Conservation (phyloP, 306 rosid genomes). For the Quercus mongolica region DNA sequence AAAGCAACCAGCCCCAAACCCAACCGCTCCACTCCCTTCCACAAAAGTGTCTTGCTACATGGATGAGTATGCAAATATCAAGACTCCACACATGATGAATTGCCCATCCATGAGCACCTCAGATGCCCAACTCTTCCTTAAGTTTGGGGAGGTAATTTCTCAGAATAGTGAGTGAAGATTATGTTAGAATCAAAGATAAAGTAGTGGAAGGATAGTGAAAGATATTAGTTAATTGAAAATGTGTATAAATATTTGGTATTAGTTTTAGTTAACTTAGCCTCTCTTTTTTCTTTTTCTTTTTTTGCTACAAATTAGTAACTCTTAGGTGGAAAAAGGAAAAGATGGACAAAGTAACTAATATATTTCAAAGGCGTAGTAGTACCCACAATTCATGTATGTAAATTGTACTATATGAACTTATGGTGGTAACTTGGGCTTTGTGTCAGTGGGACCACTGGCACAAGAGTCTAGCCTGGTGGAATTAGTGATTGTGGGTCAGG, state of each 20-base stretch:
- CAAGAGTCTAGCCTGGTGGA: neutral
- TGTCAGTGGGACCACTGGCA: constrained; percentile 14
- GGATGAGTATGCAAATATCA: constrained; percentile 83
- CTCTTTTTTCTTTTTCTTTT: too few relatives aligned
- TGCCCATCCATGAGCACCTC: constrained; percentile 90
- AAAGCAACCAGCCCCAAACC: constrained; percentile 27
- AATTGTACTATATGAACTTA: neutral
- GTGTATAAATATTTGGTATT: constrained; percentile 35
- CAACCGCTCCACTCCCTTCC: constrained; percentile 34
- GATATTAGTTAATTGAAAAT: constrained; percentile 15
- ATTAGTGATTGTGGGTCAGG: neutral
- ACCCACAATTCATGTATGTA: neutral
- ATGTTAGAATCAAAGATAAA: neutral
- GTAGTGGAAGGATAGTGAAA: neutral
- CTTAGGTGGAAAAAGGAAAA: constrained; percentile 2
- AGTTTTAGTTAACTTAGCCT: constrained; percentile 10
- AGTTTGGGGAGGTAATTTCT: constrained; percentile 93
- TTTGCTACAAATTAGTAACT: too few relatives aligned
- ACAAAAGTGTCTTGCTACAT: constrained; percentile 54
- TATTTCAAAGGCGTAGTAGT: neutral
- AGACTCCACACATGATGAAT: constrained; percentile 67
- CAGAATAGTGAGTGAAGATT: constrained; percentile 61
- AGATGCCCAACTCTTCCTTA: constrained; percentile 84
- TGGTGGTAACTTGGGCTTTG: constrained; percentile 9
- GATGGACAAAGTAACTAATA: constrained; percentile 17